phyloP scores from a whole-genome alignment of 1,284 basidiomycete genomes.

The Boletus calvinii region DNA sequence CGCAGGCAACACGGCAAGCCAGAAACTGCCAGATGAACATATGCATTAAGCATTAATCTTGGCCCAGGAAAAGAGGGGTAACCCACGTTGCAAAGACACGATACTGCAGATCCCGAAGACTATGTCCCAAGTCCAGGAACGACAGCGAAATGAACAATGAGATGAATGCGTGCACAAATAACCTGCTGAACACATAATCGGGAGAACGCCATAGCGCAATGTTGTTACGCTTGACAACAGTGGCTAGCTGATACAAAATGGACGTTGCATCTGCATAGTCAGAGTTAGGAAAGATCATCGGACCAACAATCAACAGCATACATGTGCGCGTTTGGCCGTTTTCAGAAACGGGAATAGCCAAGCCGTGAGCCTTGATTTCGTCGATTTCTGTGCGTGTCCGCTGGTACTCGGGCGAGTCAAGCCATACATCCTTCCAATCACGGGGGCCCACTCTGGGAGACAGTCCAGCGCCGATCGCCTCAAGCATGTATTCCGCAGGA shows the following conservation, averaged over 20 bases:
- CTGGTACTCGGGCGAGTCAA: conserved; percentile 49
- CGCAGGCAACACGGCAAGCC: conserved; percentile 69
- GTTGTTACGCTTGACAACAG: conserved; percentile 75
- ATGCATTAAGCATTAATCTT: not conserved
- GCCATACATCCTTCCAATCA: conserved; percentile 81
- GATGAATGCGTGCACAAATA: conserved; percentile 77
- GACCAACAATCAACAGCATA: conserved; percentile 33
- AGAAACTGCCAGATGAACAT: conserved; percentile 47
- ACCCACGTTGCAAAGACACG: conserved; percentile 76
- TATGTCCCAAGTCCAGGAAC: conserved; percentile 75
- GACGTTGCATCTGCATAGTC: conserved; percentile 65
- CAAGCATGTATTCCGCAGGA: conserved; percentile 62
- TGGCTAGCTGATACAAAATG: conserved; percentile 76
- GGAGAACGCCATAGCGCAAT: conserved; percentile 80
- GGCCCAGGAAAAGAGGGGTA: not conserved
- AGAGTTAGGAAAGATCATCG: not conserved
- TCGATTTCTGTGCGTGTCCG: conserved; percentile 43
- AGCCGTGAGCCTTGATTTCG: conserved; percentile 44
- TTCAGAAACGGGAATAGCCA: conserved; percentile 39
- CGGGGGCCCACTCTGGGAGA: conserved; percentile 60
- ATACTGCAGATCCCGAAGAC: conserved; percentile 77
- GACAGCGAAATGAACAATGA: conserved; percentile 81
- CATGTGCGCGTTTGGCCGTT: conserved; percentile 45
- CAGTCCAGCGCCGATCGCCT: conserved; percentile 76
- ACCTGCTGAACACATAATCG: conserved; percentile 79